Conservation (phyloP, 768 basidiomycete genomes). For the Thelephora ganbajun region DNA sequence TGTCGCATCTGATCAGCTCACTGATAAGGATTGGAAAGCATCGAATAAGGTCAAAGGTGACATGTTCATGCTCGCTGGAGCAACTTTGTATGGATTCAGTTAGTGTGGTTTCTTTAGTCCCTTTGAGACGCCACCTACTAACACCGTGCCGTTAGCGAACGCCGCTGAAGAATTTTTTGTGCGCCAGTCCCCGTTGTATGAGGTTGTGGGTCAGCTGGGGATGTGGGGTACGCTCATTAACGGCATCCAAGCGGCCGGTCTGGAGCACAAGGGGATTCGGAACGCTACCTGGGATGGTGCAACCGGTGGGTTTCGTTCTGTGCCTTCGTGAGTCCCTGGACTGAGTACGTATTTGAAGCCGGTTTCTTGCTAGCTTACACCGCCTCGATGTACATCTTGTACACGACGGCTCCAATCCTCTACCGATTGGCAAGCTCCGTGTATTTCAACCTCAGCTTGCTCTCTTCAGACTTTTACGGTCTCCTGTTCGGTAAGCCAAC, state of each 20-base stretch:
- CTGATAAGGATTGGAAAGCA: slow-evolving; percentile 61
- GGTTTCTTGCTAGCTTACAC: slow-evolving; percentile 41
- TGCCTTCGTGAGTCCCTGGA: background rate
- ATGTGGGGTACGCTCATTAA: slow-evolving; percentile 77
- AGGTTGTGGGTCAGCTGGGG: slow-evolving; percentile 78
- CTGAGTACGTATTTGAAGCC: slow-evolving; percentile 19
- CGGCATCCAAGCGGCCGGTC: slow-evolving; percentile 58
- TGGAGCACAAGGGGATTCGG: slow-evolving; percentile 59
- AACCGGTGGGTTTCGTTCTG: slow-evolving; percentile 35
- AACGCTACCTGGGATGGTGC: slow-evolving; percentile 58
- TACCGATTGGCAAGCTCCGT: slow-evolving; percentile 80
- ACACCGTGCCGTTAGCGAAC: slow-evolving; percentile 38
- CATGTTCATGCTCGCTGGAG: slow-evolving; percentile 76
- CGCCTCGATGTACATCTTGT: slow-evolving; percentile 68
- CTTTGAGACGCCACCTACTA: background rate
- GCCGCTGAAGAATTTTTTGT: slow-evolving; percentile 86
- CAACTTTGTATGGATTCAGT: slow-evolving; percentile 82
- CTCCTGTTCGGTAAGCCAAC: slow-evolving; percentile 44
- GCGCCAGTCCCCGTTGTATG: slow-evolving; percentile 64
- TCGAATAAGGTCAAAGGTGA: slow-evolving; percentile 62
- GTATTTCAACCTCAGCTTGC: slow-evolving; percentile 72
- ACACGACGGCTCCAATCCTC: slow-evolving; percentile 74
- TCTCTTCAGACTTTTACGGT: slow-evolving; percentile 85
- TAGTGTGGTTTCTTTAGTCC: slow-evolving; percentile 15
- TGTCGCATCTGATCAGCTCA: slow-evolving; percentile 65